These are phyloP conservation scores for Aspergillus brunneoviolaceus DNA, from an alignment of 2,329 filamentous ascomycete species.

Conservation along the genomic window DNA sequence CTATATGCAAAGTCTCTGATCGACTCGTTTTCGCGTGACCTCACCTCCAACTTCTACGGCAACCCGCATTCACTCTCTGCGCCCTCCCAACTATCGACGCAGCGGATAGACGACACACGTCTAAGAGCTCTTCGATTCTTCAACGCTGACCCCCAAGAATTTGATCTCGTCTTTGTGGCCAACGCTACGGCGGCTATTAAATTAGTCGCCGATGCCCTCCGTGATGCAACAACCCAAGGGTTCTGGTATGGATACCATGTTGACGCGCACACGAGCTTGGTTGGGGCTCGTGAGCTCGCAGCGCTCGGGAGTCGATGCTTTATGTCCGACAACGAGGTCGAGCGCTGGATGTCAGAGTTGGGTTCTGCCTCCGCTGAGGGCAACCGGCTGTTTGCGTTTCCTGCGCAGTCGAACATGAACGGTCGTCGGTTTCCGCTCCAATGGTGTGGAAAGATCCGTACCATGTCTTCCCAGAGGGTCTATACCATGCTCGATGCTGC, in stretches of 20 bases:
- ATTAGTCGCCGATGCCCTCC: slow-evolving; percentile 74
- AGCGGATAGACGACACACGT: slow-evolving; percentile 73
- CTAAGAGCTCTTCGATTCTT: slow-evolving; percentile 72
- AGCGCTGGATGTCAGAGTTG: slow-evolving; percentile 60
- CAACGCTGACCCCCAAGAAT: slow-evolving; percentile 74
- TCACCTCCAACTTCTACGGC: slow-evolving; percentile 76
- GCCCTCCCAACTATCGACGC: slow-evolving; percentile 74
- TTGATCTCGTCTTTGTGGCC: slow-evolving; percentile 85
- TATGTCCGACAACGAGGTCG: slow-evolving; percentile 60
- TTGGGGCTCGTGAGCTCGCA: slow-evolving; percentile 76
- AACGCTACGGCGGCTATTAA: slow-evolving; percentile 93
- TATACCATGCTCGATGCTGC: slow-evolving; percentile 81
- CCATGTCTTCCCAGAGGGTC: slow-evolving; percentile 42
- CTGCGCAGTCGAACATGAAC: slow-evolving; percentile 91
- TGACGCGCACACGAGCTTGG: slow-evolving; percentile 81
- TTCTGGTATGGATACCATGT: slow-evolving; percentile 83
- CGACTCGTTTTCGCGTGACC: slow-evolving; percentile 73
- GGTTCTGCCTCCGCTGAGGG: slow-evolving; percentile 18
- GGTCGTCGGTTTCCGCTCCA: slow-evolving; percentile 70
- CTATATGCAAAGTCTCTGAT: slow-evolving; percentile 77
- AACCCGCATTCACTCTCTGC: slow-evolving; percentile 88
- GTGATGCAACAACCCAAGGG: slow-evolving; percentile 61
- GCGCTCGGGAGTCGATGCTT: slow-evolving; percentile 62
- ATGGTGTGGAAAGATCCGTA: slow-evolving; percentile 60
- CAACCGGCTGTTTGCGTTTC: slow-evolving; percentile 68